phyloP scores from a whole-genome alignment of 1,139 yeast species.

The Kazachstania sp. region DNA sequence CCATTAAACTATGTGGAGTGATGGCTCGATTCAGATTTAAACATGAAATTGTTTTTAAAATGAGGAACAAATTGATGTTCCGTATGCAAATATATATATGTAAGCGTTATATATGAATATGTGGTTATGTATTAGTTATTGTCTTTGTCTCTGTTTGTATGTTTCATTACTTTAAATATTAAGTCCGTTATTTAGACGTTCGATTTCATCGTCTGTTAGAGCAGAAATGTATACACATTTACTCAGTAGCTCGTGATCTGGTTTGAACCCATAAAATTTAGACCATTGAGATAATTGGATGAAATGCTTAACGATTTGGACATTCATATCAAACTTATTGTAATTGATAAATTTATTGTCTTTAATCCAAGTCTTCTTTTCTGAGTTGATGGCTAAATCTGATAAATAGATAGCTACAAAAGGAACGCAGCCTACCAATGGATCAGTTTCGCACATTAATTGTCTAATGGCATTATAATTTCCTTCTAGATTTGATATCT shows the following conservation, averaged over 20 bases:
- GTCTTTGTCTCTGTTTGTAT: not conserved
- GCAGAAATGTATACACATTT: conserved; percentile 78
- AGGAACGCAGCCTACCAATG: conserved; percentile 78
- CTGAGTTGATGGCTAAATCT: conserved; percentile 75
- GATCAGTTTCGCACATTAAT: conserved; percentile 53
- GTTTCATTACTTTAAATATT: not conserved
- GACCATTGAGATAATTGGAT: conserved; percentile 86
- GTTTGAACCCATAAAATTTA: conserved; percentile 44
- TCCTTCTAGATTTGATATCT: conserved; percentile 53
- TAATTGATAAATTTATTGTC: conserved; percentile 55
- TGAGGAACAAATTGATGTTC: not conserved
- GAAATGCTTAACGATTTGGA: conserved; percentile 69
- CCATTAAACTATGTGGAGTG: too few relatives aligned
- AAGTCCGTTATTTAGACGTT: conserved; percentile 4
- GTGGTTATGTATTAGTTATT: not conserved
- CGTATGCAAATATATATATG: conserved; percentile 2
- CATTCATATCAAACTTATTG: conserved; percentile 67
- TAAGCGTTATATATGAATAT: not conserved
- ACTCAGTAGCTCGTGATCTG: conserved; percentile 57
- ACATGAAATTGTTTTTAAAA: too few relatives aligned
- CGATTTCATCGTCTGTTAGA: conserved; percentile 65
- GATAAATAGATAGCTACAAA: conserved; percentile 79
- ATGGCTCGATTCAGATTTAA: too few relatives aligned
- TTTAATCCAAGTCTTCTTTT: conserved; percentile 37
- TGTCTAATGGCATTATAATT: conserved; percentile 59